These are phyloP conservation scores for Lodderomyces metapsilosis DNA, from an alignment of 1,139 yeast genomes.

Conservation along the genomic window DNA sequence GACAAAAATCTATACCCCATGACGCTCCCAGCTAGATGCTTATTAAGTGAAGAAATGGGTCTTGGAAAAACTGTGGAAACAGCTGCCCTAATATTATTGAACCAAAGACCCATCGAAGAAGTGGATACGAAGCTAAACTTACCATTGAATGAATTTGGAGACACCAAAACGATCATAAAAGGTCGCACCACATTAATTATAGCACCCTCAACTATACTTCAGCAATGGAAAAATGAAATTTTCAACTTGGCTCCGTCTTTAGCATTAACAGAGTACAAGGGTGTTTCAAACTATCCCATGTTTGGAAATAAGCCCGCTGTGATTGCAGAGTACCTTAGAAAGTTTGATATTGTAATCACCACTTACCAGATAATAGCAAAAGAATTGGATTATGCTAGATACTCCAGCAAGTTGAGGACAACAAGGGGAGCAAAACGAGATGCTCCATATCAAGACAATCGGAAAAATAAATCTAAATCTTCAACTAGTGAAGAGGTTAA, in stretches of 20 bases:
- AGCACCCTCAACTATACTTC: conserved; percentile 78
- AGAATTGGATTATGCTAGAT: conserved; percentile 81
- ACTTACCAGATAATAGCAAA: conserved; percentile 68
- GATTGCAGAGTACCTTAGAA: conserved; percentile 46
- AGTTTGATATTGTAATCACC: conserved; percentile 78
- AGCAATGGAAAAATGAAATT: conserved; percentile 84
- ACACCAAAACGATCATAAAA: conserved; percentile 45
- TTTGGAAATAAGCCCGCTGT: conserved; percentile 41
- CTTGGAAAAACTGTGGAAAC: conserved; percentile 91
- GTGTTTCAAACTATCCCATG: conserved; percentile 51
- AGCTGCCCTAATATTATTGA: conserved; percentile 59
- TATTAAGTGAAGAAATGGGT: conserved; percentile 95
- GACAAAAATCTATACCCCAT: conserved; percentile 14
- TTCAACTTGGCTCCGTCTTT: conserved; percentile 54
- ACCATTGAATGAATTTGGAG: conserved; percentile 33
- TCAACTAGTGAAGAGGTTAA: conserved; percentile 5
- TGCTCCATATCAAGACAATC: conserved; percentile 15
- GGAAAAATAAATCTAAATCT: conserved; percentile 11
- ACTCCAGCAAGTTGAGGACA: conserved; percentile 58
- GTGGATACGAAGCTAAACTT: conserved; percentile 37
- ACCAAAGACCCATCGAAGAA: conserved; percentile 51
- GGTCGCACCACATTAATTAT: conserved; percentile 76
- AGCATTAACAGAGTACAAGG: conserved; percentile 61
- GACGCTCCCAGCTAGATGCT: conserved; percentile 55
- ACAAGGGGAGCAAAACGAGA: conserved; percentile 37